Percentiles rank a stretch among this genome's conserved stretches.
Conservation (phyloP, 2,329 filamentous ascomycete genomes). For the Ascochyta lentis region DNA sequence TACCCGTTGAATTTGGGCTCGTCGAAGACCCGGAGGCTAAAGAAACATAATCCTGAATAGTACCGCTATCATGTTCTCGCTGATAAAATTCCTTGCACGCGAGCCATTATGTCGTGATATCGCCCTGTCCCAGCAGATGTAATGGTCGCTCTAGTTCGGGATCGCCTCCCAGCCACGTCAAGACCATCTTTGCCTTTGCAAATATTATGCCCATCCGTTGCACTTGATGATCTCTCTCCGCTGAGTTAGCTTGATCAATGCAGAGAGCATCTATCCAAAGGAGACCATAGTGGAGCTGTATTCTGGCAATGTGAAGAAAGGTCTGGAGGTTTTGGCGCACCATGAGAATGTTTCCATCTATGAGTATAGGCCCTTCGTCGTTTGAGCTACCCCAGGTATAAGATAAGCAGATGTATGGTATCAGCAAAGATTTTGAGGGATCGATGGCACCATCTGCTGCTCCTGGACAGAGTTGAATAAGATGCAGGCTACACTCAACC, state of each 20-base stretch:
- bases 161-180: not conserved
- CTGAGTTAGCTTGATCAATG: conserved; percentile 2
- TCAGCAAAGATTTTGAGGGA: not conserved
- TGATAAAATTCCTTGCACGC: not conserved
- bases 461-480: not conserved
- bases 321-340: not conserved
- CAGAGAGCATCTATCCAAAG: conserved; percentile 5
- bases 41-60: not conserved
- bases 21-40: not conserved
- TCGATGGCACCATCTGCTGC: not conserved
- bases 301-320: not conserved
- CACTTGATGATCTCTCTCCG: conserved; percentile 5
- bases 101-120: not conserved
- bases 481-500: not conserved
- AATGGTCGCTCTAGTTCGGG: not conserved
- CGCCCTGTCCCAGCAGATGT: not conserved
- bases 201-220: not conserved
- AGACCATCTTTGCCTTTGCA: not conserved
- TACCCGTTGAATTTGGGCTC: too few relatives aligned
- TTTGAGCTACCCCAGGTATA: not conserved
- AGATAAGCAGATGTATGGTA: not conserved
- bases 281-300: not conserved
- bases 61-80: not conserved
- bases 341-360: not conserved
- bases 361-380: not conserved